Conservation (phyloP, 352 stramenopile genomes). For the Globisporangium takayamanum region DNA sequence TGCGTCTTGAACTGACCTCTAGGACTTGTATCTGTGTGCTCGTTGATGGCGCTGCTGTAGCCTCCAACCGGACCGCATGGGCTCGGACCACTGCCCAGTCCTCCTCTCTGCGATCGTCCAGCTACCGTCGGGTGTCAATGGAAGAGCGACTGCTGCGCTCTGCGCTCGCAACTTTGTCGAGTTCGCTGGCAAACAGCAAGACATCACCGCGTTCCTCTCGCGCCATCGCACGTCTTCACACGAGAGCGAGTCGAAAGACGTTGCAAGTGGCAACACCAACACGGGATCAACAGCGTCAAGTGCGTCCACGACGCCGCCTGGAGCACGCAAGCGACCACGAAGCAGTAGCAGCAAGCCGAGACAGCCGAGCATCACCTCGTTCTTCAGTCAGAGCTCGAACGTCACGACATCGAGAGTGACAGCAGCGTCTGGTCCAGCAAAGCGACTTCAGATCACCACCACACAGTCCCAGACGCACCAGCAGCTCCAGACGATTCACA, state of each 20-base stretch:
- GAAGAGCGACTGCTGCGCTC: slow-evolving; percentile 33
- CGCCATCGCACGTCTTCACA: not conserved
- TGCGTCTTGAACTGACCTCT: not conserved
- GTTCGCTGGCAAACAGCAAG: slow-evolving; percentile 73
- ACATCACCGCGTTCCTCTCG: slow-evolving; percentile 40
- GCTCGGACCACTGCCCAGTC: slow-evolving; percentile 82
- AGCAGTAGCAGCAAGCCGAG: slow-evolving; percentile 6
- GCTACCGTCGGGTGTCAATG: slow-evolving; percentile 12
- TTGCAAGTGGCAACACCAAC: not conserved
- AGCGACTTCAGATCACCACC: not conserved
- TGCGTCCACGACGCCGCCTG: not conserved
- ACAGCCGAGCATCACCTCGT: slow-evolving; percentile 40
- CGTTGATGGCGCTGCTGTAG: slow-evolving; percentile 14
- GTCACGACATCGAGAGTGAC: too few relatives aligned
- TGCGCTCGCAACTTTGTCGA: slow-evolving; percentile 70
- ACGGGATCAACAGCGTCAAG: not conserved
- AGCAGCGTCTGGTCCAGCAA: not conserved
- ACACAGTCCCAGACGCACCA: not conserved
- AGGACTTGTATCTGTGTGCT: not conserved
- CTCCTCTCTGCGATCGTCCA: slow-evolving; percentile 35
- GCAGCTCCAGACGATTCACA: not conserved
- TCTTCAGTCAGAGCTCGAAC: slow-evolving; percentile 22
- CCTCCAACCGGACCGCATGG: slow-evolving; percentile 46
- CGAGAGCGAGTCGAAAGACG: not conserved
- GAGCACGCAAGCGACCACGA: not conserved